Evolutionary conservation across 495 filamentous ascomycete species (phyloP), one percentile per base, ranked within the genome.

Genomic region (Hypoxylon subgilvum): DNA sequence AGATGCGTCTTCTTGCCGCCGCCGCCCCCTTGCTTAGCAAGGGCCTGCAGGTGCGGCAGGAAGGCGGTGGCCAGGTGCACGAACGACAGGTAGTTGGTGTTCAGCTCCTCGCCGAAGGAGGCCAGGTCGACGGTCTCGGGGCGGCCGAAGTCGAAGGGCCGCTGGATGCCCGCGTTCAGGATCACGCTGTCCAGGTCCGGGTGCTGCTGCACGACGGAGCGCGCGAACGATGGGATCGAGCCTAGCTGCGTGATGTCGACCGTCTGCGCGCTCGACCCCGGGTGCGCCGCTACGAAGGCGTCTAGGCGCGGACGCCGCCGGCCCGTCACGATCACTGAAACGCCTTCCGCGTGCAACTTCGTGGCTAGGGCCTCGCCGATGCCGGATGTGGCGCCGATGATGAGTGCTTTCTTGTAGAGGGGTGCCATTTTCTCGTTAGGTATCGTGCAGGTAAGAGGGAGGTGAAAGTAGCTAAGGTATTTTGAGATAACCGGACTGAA

Each of bases 351-450:
- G 25, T 88, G 66, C 14, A 89, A 57, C 45, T 79, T 83, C 16
- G 74, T 72, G 2, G 85, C 83, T 6, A 89, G 69, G 2, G 81
- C 83, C 38, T 78, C 69, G 40, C 87, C 86, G 51, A 89, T 89
- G 38, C 86, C 86, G 34, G 79, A 82, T 12, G 86, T 88, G 27
- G 85, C 86, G n/a, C 87, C 86, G 48, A 89, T 77, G 45, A 88
- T 64, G 9, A 89, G 80, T 44, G 86, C 78, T 60, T 82, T 84
- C 47, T 83, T 83, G 70, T 87, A 88, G 3, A 75, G 69, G 65
- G 84, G 82, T n/a, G 78, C 55, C 79, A 82, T 81, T 35, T n/a
- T n/a, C n/a, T n/a, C n/a, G n/a, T n/a, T n/a, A n/a, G n/a, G n/a
- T n/a, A n/a, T n/a, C n/a, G n/a, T n/a, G n/a, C n/a, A n/a, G n/a